Base-by-base conservation (phyloP, 257 asterid species). In the Lycium ferocissimum region DNA sequence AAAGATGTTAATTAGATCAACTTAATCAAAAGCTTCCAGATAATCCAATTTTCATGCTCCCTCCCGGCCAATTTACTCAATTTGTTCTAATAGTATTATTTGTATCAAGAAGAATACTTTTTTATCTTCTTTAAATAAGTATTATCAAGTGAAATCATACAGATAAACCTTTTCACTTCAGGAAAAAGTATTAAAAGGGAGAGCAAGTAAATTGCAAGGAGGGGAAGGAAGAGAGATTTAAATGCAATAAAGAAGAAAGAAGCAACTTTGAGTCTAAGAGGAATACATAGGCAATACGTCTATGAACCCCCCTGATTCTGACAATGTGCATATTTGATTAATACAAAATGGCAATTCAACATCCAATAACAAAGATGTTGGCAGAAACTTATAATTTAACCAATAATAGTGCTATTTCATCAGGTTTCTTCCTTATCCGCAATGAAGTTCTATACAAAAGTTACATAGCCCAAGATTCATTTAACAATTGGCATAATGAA, bases 281-380 rank as follows among this genome's bases (percentile, higher is more conserved):
- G 62, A 75, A 78, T 75, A 15, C 45, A 78, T 53, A 26, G 14
- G 63, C 49, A 78, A 53, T 15, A 18, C 43, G 51, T 26, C 26
- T 33, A 76, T 14, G 82, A 76, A 26, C 63, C 63, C 22, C 47
- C 14, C 82, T 53, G 65, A 53, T 78, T 26, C 65, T 26, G 49
- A 33, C 47, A 15, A 17, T 12, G 65, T 2, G 33, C 45, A 78
- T 78, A 14, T 65, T 53, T 51, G 65, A 70, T n/a, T 40, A 72
- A 45, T 43, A 43, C 18, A 71, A 72, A 45, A 72, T 72, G 80
- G 80, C 57, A 72, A 78, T 78, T 78, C 82, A 78, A 53, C 49
- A 78, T 11, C 65, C 65, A 78, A 78, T 33, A 53, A 78, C 65
- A 78, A 76, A 4, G 63, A 78, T 40, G 8, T 76, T 26, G 22